These are phyloP conservation scores for Botrytis fabae DNA, from an alignment of 2,329 filamentous ascomycete species.

Conservation along the genomic window DNA sequence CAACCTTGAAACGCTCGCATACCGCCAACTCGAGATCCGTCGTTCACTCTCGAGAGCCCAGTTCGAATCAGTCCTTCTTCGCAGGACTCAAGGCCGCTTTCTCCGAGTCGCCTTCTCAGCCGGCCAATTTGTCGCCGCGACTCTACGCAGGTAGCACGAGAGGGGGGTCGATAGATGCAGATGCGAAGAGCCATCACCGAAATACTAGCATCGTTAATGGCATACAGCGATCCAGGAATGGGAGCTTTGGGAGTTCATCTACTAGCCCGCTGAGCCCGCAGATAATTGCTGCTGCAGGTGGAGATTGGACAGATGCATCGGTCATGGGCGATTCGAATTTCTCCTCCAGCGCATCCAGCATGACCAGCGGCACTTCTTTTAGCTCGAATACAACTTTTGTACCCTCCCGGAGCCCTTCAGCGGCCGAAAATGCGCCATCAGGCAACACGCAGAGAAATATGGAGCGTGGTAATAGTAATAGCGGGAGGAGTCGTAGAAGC, in stretches of 20 bases:
- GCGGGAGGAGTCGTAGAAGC: constrained; percentile 63
- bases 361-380: constrained; percentile 37
- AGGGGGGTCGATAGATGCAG: constrained; percentile 44
- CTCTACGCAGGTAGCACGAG: constrained; percentile 40
- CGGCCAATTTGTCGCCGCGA: constrained; percentile 36
- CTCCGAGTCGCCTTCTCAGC: constrained; percentile 33
- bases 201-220: constrained; percentile 98
- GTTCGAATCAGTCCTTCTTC: constrained; percentile 30
- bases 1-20: constrained; percentile 38
- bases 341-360: constrained; percentile 34
- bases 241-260: constrained; percentile 77
- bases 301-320: constrained; percentile 38
- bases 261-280: constrained; percentile 87
- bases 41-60: constrained; percentile 33
- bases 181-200: constrained; percentile 71
- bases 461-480: constrained; percentile 64
- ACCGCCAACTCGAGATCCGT: constrained; percentile 32
- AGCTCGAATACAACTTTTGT: constrained; percentile 37
- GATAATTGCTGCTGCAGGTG: constrained; percentile 70
- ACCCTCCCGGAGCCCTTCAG: constrained; percentile 43
- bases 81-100: constrained; percentile 27
- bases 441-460: constrained; percentile 52
- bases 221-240: constrained; percentile 87
- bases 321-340: constrained; percentile 38
- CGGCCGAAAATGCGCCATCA: constrained; percentile 48